Evolutionary conservation across 1,284 basidiomycete species (phyloP), one percentile per base, ranked within the genome.

Genomic region (Cryptococcus floricola): DNA sequence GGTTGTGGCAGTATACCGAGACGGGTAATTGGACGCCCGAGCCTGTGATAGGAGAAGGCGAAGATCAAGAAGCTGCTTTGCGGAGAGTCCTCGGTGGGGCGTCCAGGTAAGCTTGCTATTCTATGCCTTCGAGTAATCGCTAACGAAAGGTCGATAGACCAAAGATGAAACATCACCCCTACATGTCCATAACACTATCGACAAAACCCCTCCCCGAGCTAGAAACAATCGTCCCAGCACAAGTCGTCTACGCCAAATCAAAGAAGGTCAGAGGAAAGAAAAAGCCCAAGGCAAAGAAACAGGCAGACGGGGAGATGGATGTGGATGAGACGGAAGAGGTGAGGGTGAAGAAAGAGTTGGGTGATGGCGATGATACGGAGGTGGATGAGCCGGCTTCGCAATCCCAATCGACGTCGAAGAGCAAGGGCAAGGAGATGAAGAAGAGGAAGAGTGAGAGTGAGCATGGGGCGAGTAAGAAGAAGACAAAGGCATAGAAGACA

Each of bases 1-100:
- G 87, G 5, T 73, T 93, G 47, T 84, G 89, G 75, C 90, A 93
- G 70, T 91, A 91, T 75, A 92, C 89, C 63, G 81, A 86, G 60
- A 75, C 87, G 16, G 84, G 85, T 0, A 39, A 42, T n/a, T 38
- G 12, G 43, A 9, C 19, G 14, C 18, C 19, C 31, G 60, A 16
- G 63, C 67, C 34, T 28, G 47, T 14, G 14, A 77, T 75, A 18
- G 68, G 78, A 54, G 71, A 75, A 7, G 72, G 79, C 34, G 52
- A 64, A 28, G 65, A 75, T 48, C 79, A 79, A 39, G 76, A 75
- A n/a, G 53, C 54, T 77, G 60, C 44, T 50, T 55, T 76, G 39
- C 59, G 52, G 25, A 63, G 68, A 8, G 70, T 73, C 1, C 60
- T 79, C 54, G 66, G 68, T 28, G 81, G 83, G 4, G 83, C 80